These are phyloP conservation scores for Xerocomus amazonicus DNA, from an alignment of 1,284 basidiomycete genomes.

Conservation along the genomic window DNA sequence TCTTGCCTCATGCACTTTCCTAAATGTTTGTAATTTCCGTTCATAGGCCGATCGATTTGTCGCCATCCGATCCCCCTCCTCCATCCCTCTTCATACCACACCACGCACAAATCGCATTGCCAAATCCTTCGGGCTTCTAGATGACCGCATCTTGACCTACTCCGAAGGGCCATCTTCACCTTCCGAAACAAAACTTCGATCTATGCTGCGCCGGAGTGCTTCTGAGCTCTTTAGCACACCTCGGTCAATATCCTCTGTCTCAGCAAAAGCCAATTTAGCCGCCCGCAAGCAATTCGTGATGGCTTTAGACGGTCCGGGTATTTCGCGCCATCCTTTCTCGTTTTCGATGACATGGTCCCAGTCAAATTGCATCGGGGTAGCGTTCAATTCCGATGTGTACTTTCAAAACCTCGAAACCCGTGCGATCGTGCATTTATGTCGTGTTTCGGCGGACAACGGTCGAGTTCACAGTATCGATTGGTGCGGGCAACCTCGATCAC, in stretches of 20 bases:
- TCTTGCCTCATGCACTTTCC: slow-evolving; percentile 1
- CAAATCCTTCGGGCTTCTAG: slow-evolving; percentile 43
- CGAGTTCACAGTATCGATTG: slow-evolving; percentile 41
- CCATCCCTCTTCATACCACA: slow-evolving; percentile 43
- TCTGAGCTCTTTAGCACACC: slow-evolving; percentile 38
- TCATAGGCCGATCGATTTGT: slow-evolving; percentile 47
- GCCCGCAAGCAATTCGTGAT: slow-evolving; percentile 45
- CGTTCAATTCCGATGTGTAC: slow-evolving; percentile 46
- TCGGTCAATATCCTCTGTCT: slow-evolving; percentile 34
- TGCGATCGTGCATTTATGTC: slow-evolving; percentile 42
- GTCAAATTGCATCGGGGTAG: slow-evolving; percentile 45
- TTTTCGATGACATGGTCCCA: slow-evolving; percentile 47
- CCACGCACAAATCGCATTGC: slow-evolving; percentile 48
- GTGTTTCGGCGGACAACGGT: slow-evolving; percentile 23
- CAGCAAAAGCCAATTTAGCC: slow-evolving; percentile 42
- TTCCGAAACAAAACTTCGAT: slow-evolving; percentile 34
- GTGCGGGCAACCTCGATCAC: slow-evolving; percentile 30
- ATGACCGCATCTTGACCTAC: slow-evolving; percentile 44
- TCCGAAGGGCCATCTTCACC: slow-evolving; percentile 29
- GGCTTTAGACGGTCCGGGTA: slow-evolving; percentile 48
- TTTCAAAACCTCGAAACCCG: slow-evolving; percentile 47
- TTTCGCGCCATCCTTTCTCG: slow-evolving; percentile 43
- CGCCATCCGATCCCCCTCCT: slow-evolving; percentile 35
- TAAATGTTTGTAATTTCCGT: slow-evolving; percentile 3
- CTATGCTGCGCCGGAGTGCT: slow-evolving; percentile 37